phyloP scores from a whole-genome alignment of 257 asterid genomes.

The Nicotiana knightiana region DNA sequence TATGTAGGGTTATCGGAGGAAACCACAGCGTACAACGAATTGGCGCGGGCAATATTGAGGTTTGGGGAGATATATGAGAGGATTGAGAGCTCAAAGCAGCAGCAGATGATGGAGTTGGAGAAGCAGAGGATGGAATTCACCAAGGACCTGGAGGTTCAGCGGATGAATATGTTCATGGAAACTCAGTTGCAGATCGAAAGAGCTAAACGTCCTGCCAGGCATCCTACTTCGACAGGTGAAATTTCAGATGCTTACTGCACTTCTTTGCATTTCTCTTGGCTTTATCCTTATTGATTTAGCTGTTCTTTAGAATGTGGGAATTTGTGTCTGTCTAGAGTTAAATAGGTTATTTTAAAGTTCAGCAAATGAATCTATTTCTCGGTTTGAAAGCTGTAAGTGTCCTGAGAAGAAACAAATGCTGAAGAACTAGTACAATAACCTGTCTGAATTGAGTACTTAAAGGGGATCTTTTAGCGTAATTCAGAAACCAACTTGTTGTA shows the following conservation, averaged over 20 bases:
- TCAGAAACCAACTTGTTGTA: not conserved
- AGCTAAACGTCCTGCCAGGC: slow-evolving; percentile 2
- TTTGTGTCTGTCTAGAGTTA: too few species aligned
- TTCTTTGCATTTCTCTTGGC: not conserved
- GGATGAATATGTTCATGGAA: slow-evolving; percentile 76
- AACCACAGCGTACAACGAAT: slow-evolving; percentile 18
- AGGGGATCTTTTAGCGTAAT: not conserved
- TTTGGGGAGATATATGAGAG: slow-evolving; percentile 64
- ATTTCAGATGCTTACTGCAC: not conserved
- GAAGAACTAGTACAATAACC: not conserved
- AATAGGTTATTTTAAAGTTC: too few species aligned
- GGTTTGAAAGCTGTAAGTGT: not conserved
- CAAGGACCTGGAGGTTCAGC: slow-evolving; percentile 65
- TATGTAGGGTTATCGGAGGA: slow-evolving; percentile 8
- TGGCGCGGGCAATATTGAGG: slow-evolving; percentile 57
- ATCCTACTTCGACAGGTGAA: slow-evolving; percentile 16
- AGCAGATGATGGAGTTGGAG: slow-evolving; percentile 67
- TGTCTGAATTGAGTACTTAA: not conserved
- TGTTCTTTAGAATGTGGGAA: too few species aligned
- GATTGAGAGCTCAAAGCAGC: slow-evolving; percentile 59
- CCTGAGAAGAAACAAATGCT: not conserved
- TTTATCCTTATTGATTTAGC: not conserved
- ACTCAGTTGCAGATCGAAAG: slow-evolving; percentile 58
- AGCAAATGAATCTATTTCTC: not conserved
- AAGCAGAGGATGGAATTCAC: slow-evolving; percentile 73